Percentiles rank a stretch among this genome's conserved stretches.
These are phyloP conservation scores for Castanea crenata DNA, from an alignment of 306 rosid species.

Conservation along the genomic window DNA sequence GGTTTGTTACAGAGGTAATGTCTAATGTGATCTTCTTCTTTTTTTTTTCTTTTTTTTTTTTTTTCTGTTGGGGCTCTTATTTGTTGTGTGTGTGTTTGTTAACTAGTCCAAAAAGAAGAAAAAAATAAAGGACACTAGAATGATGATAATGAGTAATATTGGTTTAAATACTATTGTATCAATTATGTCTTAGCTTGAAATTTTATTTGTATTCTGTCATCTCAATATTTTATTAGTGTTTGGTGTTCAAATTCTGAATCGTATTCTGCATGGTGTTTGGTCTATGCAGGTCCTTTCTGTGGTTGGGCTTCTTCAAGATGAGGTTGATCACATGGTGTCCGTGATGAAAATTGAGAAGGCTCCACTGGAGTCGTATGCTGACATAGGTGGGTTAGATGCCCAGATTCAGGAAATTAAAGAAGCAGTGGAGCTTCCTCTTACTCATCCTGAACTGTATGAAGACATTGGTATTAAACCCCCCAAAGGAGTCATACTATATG, in stretches of 20 bases:
- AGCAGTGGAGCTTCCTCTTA: slow-evolving; percentile 66
- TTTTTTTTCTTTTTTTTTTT: too few relatives aligned
- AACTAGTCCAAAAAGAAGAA: too few relatives aligned
- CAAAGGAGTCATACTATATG: slow-evolving; percentile 54
- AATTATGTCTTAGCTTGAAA: too few relatives aligned
- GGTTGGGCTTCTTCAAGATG: slow-evolving; percentile 69
- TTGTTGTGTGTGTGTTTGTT: too few relatives aligned
- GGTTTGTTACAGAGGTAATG: too few relatives aligned
- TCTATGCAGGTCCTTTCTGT: slow-evolving; percentile 51
- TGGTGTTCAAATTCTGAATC: background rate
- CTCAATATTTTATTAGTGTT: background rate
- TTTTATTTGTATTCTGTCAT: too few relatives aligned
- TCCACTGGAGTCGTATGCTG: slow-evolving; percentile 60
- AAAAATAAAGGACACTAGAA: too few relatives aligned
- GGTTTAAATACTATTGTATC: too few relatives aligned
- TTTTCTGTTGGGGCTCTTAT: too few relatives aligned
- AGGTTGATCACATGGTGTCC: slow-evolving; percentile 70
- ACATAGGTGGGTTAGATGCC: slow-evolving; percentile 64
- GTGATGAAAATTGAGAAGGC: slow-evolving; percentile 71
- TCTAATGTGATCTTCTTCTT: too few relatives aligned
- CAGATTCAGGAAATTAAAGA: slow-evolving; percentile 64
- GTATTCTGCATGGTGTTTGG: background rate
- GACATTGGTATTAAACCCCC: slow-evolving; percentile 69
- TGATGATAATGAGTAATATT: too few relatives aligned
- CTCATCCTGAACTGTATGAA: slow-evolving; percentile 61